Conservation (phyloP, 192 early-diverging fungal genomes). For the Cetraspora pellucida region DNA sequence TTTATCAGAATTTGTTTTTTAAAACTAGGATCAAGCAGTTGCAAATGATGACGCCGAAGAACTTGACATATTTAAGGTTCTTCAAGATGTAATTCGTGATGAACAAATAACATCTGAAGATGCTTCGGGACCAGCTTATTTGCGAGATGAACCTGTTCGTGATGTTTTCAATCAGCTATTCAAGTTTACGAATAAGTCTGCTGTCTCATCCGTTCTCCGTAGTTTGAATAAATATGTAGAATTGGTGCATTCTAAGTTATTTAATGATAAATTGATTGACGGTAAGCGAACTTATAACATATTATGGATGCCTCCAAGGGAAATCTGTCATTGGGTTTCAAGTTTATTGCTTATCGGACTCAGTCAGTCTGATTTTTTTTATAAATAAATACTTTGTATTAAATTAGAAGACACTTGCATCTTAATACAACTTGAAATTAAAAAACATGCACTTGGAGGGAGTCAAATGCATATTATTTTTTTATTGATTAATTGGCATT, state of each 20-base stretch:
- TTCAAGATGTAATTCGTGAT: constrained; percentile 52
- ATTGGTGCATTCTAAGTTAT: constrained; percentile 52
- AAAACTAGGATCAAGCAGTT: constrained; percentile 39
- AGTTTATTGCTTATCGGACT: too few relatives aligned
- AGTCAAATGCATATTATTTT: too few relatives aligned
- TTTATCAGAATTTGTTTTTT: background rate
- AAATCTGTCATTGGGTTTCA: too few relatives aligned
- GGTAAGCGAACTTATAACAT: constrained; percentile 31
- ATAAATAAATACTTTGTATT: too few relatives aligned
- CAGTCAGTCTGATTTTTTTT: too few relatives aligned
- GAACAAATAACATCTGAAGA: constrained; percentile 52
- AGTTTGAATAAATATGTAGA: constrained; percentile 58
- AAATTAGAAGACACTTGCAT: too few relatives aligned
- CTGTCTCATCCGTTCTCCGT: constrained; percentile 56
- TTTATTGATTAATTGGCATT: background rate
- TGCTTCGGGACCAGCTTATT: constrained; percentile 39
- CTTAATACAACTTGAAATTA: too few relatives aligned
- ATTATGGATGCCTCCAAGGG: too few relatives aligned
- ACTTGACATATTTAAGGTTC: constrained; percentile 57
- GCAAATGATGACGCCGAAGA: constrained; percentile 46
- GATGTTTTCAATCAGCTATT: constrained; percentile 57
- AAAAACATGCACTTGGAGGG: too few relatives aligned
- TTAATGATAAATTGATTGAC: constrained; percentile 45
- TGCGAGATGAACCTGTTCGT: constrained; percentile 59
- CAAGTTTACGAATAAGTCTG: constrained; percentile 27